Evolutionary conservation across 345 rosid genomes (phyloP), one percentile per base, ranked within the genome.

Genomic region (Eucalyptus camaldulensis): DNA sequence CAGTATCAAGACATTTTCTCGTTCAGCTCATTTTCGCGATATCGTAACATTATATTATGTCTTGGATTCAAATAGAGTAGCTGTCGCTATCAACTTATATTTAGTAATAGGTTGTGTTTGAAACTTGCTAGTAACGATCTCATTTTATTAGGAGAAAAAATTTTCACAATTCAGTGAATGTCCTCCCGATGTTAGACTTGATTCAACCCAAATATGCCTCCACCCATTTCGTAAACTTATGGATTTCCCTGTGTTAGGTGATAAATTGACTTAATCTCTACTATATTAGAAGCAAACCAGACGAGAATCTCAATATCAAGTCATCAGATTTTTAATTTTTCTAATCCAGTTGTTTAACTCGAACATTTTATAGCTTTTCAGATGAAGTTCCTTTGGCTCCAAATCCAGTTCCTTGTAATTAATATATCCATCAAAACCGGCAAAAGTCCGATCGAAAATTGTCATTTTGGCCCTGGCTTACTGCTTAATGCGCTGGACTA

Each of bases 81-180:
- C 69, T 62, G 33, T 60, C 69, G 9, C 33, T 6, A 27, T 62
- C 17, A 62, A 62, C 31, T 27, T 62, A 7, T 60, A 27, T 13
- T 12, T 27, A 27, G 31, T 1, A 60, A 0, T 2, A 33, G 69
- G 33, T 27, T 0, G 17, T 27, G n/a, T 62, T 62, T 62, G 69
- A 62, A 0, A 62, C 17, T 0, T 62, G 17, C 0, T 0, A n/a
- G 5, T 3, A 13, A 29, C 0, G 16, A 62, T 27, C 69, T 62
- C 5, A 0, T 27, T 6, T 60, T 25, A 27, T 11, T 27, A 60
- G 27, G 67, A 60, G 31, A 27, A 60, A 60, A 13, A 13, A 60
- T 27, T 12, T 60, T 13, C 31, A 29, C 69, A 6, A 62, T n/a
- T 65, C 19, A 1, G n/a, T 29, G 33, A 65, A 65, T 65, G 72